A percentile compares a stretch with the other conserved stretches of the same genome.
These are phyloP conservation scores for Schizochytrium sp. DNA, from an alignment of 108 stramenopile species.

Conservation along the genomic window DNA sequence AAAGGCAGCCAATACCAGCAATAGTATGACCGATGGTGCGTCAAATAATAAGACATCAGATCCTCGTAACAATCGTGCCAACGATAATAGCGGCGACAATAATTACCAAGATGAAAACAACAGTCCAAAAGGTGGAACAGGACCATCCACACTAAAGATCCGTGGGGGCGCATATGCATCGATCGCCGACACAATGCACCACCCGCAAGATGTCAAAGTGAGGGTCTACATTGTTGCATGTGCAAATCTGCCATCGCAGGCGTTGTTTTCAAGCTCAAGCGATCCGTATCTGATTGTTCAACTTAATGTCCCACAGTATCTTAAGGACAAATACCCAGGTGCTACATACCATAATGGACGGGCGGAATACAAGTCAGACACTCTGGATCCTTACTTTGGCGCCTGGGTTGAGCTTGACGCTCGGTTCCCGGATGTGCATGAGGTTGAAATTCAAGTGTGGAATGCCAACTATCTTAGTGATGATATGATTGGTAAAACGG, in stretches of 20 bases:
- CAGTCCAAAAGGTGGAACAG: neutral
- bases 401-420: conserved; percentile 59
- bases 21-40: neutral
- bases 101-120: neutral
- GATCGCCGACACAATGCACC: neutral
- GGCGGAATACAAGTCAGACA: neutral
- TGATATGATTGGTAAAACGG: conserved; percentile 39
- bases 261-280: conserved; percentile 29
- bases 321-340: conserved; percentile 13
- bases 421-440: neutral
- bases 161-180: neutral
- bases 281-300: conserved; percentile 37
- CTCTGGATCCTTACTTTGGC: conserved; percentile 47
- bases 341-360: neutral
- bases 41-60: neutral
- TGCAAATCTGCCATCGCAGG: neutral
- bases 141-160: neutral
- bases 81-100: neutral
- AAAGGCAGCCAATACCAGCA: neutral
- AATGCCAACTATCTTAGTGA: conserved; percentile 54
- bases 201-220: neutral
- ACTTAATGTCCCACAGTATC: conserved; percentile 10
- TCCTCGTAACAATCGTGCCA: neutral
- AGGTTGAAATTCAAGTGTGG: conserved; percentile 46
- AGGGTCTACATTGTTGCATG: conserved; percentile 51